Conservation (phyloP, 305 asterid genomes). For the Fraxinus ornus region DNA sequence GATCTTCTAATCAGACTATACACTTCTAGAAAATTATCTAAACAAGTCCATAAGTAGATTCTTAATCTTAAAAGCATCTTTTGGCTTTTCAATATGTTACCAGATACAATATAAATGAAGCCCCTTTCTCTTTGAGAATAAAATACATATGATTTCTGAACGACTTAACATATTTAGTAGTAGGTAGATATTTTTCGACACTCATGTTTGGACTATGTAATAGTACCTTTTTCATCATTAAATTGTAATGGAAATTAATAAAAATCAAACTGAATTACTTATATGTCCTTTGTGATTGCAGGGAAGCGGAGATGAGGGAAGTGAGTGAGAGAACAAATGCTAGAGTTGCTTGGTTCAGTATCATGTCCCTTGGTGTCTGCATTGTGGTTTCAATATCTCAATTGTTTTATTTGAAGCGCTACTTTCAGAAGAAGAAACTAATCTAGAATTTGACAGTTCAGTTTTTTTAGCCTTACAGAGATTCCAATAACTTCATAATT, state of each 20-base stretch:
- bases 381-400: slow-evolving; percentile 32
- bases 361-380: slow-evolving; percentile 36
- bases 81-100: too few relatives aligned
- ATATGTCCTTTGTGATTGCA: slow-evolving; percentile 20
- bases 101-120: too few relatives aligned
- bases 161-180: too few relatives aligned
- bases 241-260: neutral
- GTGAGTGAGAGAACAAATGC: slow-evolving; percentile 30
- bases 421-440: slow-evolving; percentile 44
- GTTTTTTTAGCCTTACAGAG: neutral
- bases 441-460: slow-evolving; percentile 27
- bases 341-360: slow-evolving; percentile 37
- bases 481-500: neutral
- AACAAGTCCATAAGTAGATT: too few relatives aligned
- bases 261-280: neutral
- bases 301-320: slow-evolving; percentile 37
- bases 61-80: too few relatives aligned
- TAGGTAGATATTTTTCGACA: neutral
- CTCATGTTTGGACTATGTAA: neutral
- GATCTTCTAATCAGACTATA: too few relatives aligned
- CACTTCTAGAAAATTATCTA: too few relatives aligned
- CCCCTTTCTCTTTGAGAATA: too few relatives aligned
- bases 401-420: slow-evolving; percentile 41
- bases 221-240: neutral
- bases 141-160: too few relatives aligned